A percentile compares a stretch with the other conserved stretches of the same genome.
Evolutionary conservation across 148 eudicot species (phyloP).

Genomic region (Dysphania ambrosioides): DNA sequence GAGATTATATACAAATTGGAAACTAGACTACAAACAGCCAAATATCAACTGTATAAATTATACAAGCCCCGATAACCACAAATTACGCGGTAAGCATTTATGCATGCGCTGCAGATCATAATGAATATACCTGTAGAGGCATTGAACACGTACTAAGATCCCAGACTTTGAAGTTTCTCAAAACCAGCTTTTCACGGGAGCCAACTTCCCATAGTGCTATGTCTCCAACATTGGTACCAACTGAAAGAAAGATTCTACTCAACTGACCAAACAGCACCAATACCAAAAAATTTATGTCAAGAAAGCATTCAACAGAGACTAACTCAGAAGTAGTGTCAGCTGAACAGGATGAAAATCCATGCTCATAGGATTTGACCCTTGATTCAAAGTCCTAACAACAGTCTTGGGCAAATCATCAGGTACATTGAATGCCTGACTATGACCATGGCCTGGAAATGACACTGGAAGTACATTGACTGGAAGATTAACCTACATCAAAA

Average conservation of each 20-base stretch:
- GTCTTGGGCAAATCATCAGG: slow-evolving; percentile 73
- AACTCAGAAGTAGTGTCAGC: slow-evolving; percentile 75
- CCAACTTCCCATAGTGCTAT: slow-evolving; percentile 87
- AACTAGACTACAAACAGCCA: not conserved
- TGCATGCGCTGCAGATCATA: not conserved
- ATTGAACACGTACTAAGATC: slow-evolving; percentile 56
- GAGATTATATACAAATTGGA: slow-evolving; percentile 3
- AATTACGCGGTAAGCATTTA: too few species aligned
- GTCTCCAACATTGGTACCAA: slow-evolving; percentile 78
- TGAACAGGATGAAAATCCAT: slow-evolving; percentile 93
- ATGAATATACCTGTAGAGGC: slow-evolving; percentile 52
- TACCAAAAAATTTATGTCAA: not conserved
- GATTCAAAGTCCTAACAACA: slow-evolving; percentile 65
- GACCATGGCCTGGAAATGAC: slow-evolving; percentile 52
- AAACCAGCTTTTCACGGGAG: slow-evolving; percentile 64
- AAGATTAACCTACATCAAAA: slow-evolving; percentile 48
- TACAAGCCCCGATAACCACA: too few species aligned
- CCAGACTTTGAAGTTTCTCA: slow-evolving; percentile 69
- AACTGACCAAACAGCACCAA: slow-evolving; percentile 6
- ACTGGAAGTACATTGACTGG: slow-evolving; percentile 67
- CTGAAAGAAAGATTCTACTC: slow-evolving; percentile 36
- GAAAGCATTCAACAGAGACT: not conserved
- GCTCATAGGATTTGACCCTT: slow-evolving; percentile 78
- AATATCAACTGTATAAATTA: too few species aligned
- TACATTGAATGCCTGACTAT: slow-evolving; percentile 49